phyloP scores from a whole-genome alignment of 768 basidiomycete genomes.

The Holtermanniella nyarrowii region DNA sequence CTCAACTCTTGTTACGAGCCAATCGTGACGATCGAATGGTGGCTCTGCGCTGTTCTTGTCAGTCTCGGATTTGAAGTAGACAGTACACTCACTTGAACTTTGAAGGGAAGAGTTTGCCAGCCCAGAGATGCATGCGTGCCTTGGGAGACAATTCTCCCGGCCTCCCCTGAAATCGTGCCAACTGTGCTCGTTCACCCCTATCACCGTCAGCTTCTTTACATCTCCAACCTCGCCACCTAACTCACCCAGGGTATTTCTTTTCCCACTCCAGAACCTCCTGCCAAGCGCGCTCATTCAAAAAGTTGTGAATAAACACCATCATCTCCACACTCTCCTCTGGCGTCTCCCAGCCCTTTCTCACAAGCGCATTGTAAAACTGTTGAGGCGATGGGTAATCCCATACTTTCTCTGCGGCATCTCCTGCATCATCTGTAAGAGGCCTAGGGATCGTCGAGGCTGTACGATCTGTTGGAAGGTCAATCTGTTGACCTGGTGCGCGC shows the following conservation, averaged over 20 bases:
- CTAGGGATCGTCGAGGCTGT: slow-evolving; percentile 79
- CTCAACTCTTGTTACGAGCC: slow-evolving; percentile 72
- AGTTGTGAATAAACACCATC: slow-evolving; percentile 98
- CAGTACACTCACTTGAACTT: slow-evolving; percentile 64
- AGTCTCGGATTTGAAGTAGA: background rate
- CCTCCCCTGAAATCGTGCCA: slow-evolving; percentile 75
- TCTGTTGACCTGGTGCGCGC: slow-evolving; percentile 54
- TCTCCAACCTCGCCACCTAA: background rate
- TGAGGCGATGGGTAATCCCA: slow-evolving; percentile 98
- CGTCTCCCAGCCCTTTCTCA: slow-evolving; percentile 93
- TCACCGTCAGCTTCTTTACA: slow-evolving; percentile 3
- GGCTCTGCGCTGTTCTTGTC: slow-evolving; percentile 60
- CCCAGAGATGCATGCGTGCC: slow-evolving; percentile 72
- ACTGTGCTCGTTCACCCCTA: slow-evolving; percentile 59
- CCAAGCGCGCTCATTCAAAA: slow-evolving; percentile 95
- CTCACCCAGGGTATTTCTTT: slow-evolving; percentile 54
- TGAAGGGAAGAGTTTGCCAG: slow-evolving; percentile 79
- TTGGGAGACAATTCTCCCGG: slow-evolving; percentile 93
- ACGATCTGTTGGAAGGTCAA: slow-evolving; percentile 61
- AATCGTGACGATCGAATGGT: slow-evolving; percentile 97
- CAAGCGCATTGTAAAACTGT: slow-evolving; percentile 95
- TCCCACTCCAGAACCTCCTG: slow-evolving; percentile 91
- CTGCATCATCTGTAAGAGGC: slow-evolving; percentile 25
- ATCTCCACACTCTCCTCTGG: slow-evolving; percentile 83
- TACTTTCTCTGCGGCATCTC: slow-evolving; percentile 21